phyloP scores from a whole-genome alignment of 768 basidiomycete species.

The Steccherinum ochraceum region DNA sequence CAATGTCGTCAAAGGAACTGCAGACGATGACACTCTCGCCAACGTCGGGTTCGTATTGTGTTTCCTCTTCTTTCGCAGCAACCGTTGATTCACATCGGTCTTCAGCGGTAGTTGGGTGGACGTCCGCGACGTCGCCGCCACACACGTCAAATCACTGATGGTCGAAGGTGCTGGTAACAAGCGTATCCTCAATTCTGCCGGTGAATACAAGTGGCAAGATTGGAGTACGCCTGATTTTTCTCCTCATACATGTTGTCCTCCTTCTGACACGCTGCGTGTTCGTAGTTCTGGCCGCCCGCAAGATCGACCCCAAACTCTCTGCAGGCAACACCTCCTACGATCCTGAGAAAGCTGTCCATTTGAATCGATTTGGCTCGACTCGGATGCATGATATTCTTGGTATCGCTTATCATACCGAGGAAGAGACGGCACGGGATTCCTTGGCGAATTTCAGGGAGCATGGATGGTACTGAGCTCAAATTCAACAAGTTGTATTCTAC shows the following conservation, averaged over 20 bases:
- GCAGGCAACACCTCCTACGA: constrained; percentile 5
- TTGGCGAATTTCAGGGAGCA: constrained; percentile 34
- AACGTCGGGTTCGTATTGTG: constrained; percentile 1
- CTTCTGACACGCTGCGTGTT: neutral
- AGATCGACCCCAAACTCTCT: neutral
- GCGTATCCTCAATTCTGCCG: constrained; percentile 40
- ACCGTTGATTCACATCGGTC: neutral
- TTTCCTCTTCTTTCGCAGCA: neutral
- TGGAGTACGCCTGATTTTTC: neutral
- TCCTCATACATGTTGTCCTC: constrained; percentile 10
- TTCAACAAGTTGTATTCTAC: neutral
- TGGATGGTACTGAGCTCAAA: constrained; percentile 31
- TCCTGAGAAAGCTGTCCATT: constrained; percentile 16
- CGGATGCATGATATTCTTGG: constrained; percentile 34
- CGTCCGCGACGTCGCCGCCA: constrained; percentile 46
- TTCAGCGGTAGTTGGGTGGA: constrained; percentile 24
- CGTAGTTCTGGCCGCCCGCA: constrained; percentile 1
- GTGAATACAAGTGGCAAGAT: constrained; percentile 3
- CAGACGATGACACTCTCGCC: neutral
- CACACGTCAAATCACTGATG: constrained; percentile 44
- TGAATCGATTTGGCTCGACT: constrained; percentile 22
- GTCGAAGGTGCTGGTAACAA: constrained; percentile 46
- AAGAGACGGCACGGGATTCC: constrained; percentile 32
- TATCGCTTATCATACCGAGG: constrained; percentile 31
- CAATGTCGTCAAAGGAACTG: neutral